A percentile compares a stretch with the other conserved stretches of the same genome.
Conservation (phyloP, 2,329 filamentous ascomycete species). For the Cryphonectria radicalis region DNA sequence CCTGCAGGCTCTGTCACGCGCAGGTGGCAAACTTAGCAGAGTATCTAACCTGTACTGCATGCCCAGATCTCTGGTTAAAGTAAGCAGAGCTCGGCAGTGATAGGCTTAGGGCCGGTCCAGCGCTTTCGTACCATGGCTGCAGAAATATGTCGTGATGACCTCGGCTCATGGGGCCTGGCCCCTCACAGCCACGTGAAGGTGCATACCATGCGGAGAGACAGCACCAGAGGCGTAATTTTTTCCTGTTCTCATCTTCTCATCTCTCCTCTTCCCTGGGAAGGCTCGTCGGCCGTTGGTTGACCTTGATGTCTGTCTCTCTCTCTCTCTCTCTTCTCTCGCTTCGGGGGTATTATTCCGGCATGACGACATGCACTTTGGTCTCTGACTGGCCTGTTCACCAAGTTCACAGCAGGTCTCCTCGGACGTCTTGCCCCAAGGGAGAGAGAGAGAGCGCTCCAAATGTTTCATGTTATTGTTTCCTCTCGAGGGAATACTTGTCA, state of each 20-base stretch:
- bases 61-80: background rate
- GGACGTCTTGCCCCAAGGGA: background rate
- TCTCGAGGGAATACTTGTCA: background rate
- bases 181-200: background rate
- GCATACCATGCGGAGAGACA: background rate
- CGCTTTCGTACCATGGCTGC: background rate
- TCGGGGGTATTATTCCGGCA: background rate
- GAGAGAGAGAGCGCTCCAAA: background rate
- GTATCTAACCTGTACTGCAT: background rate
- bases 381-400: background rate
- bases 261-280: background rate
- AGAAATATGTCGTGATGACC: background rate
- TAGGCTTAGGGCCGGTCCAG: background rate
- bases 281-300: background rate
- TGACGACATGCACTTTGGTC: background rate
- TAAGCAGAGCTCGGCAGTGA: background rate
- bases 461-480: background rate
- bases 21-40: background rate
- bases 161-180: background rate
- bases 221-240: background rate
- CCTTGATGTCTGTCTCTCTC: background rate
- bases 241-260: background rate
- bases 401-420: background rate
- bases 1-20: background rate
- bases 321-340: background rate